phyloP scores from a whole-genome alignment of 257 asterid species.

The Fraxinus cuspidata region DNA sequence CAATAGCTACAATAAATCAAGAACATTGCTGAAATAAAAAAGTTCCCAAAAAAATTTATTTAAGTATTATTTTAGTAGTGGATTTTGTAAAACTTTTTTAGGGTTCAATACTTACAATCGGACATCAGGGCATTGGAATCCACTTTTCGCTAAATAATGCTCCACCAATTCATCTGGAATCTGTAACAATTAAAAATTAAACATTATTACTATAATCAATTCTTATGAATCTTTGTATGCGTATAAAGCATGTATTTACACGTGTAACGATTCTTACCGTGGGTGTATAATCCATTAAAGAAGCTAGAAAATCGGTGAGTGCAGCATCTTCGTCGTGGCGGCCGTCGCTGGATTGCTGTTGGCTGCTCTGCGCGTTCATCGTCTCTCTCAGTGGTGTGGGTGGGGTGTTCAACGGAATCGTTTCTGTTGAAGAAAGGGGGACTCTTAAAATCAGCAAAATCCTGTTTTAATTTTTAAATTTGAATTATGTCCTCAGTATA shows the following conservation, averaged over 20 bases:
- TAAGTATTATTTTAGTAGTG: neutral
- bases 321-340: constrained; percentile 86
- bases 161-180: constrained; percentile 98
- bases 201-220: neutral
- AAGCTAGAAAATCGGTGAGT: constrained; percentile 83
- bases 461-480: neutral
- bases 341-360: constrained; percentile 62
- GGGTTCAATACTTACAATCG: constrained; percentile 73
- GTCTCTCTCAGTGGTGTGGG: neutral
- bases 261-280: constrained; percentile 46
- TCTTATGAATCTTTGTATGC: neutral
- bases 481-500: neutral
- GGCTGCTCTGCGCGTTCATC: constrained; percentile 68
- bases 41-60: neutral
- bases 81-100: neutral
- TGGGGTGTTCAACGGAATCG: too few species aligned
- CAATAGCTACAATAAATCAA: neutral
- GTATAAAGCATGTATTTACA: too few species aligned
- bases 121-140: constrained; percentile 95
- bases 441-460: neutral
- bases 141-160: constrained; percentile 91
- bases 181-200: constrained; percentile 37
- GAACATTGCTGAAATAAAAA: neutral
- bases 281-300: constrained; percentile 93
- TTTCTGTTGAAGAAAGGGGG: neutral